These are phyloP conservation scores for Vinca minor DNA, from an alignment of 257 asterid genomes.

Conservation along the genomic window DNA sequence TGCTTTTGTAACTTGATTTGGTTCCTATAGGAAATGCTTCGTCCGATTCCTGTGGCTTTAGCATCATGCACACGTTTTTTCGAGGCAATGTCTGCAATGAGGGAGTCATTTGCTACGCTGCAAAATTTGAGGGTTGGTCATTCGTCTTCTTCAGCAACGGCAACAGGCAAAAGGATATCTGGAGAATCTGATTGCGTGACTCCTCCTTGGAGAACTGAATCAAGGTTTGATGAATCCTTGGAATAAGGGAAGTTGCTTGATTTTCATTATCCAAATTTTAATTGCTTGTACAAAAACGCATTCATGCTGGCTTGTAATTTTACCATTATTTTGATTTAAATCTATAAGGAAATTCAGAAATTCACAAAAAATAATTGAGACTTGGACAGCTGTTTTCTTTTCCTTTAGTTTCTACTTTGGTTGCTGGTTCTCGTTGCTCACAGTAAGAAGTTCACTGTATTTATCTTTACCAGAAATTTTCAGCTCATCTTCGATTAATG, in stretches of 20 bases:
- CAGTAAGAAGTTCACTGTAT: no score
- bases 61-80: conserved; percentile 96
- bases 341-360: neutral
- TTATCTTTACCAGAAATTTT: no score
- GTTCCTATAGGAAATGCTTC: conserved; percentile 74
- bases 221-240: conserved; percentile 50
- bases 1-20: neutral
- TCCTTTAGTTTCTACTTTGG: no score
- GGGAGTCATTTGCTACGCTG: conserved; percentile 80
- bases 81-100: conserved; percentile 96
- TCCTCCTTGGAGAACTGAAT: conserved; percentile 74
- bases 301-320: neutral
- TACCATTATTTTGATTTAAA: neutral
- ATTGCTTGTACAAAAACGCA: neutral
- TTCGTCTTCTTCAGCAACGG: conserved; percentile 31
- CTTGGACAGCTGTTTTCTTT: neutral
- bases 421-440: neutral
- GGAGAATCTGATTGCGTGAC: conserved; percentile 63
- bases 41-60: conserved; percentile 94
- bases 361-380: neutral
- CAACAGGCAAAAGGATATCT: conserved; percentile 24
- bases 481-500: no score
- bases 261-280: neutral
- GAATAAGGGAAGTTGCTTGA: neutral
- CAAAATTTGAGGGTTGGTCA: conserved; percentile 75